Percentiles rank a stretch among this genome's conserved stretches.
Conservation (phyloP, 2,329 filamentous ascomycete genomes). For the Emericellopsis cladophorae region DNA sequence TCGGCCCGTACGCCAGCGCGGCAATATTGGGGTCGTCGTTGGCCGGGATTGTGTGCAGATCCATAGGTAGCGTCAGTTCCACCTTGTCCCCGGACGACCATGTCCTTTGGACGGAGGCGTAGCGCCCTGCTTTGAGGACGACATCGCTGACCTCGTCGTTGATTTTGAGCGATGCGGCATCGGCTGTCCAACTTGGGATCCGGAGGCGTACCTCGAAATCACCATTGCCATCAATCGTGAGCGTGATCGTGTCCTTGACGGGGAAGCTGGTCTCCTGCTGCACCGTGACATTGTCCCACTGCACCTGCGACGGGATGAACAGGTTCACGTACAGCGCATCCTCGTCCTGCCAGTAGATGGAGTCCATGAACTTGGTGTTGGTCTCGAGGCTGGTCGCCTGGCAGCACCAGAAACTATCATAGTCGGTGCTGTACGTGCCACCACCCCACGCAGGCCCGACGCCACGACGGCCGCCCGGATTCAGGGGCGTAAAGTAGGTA, state of each 20-base stretch:
- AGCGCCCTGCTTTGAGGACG: constrained; percentile 19
- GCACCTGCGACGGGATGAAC: constrained; percentile 30
- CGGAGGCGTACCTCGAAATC: constrained; percentile 26
- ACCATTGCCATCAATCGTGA: constrained; percentile 21
- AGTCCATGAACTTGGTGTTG: constrained; percentile 40
- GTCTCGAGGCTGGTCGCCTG: constrained; percentile 38
- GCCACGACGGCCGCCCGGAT: constrained; percentile 30
- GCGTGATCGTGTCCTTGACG: constrained; percentile 20
- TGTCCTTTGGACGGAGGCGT: constrained; percentile 23
- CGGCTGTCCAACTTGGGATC: constrained; percentile 31
- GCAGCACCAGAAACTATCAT: constrained; percentile 40
- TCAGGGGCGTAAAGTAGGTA: constrained; percentile 39
- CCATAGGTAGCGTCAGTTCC: constrained; percentile 30
- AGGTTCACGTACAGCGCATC: constrained; percentile 33
- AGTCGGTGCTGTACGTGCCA: constrained; percentile 40
- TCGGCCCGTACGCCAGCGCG: constrained; percentile 32
- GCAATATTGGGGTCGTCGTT: constrained; percentile 30
- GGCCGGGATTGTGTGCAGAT: constrained; percentile 25
- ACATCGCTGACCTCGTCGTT: constrained; percentile 22
- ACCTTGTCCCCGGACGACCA: constrained; percentile 31
- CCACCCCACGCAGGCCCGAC: constrained; percentile 40
- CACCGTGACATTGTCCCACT: constrained; percentile 27
- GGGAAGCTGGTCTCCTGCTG: constrained; percentile 30
- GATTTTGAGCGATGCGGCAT: constrained; percentile 22
- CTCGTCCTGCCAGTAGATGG: constrained; percentile 33